Percentiles rank a stretch among this genome's conserved stretches.
These are phyloP conservation scores for Flaveria brownii DNA, from an alignment of 129 eudicot species.

Conservation along the genomic window DNA sequence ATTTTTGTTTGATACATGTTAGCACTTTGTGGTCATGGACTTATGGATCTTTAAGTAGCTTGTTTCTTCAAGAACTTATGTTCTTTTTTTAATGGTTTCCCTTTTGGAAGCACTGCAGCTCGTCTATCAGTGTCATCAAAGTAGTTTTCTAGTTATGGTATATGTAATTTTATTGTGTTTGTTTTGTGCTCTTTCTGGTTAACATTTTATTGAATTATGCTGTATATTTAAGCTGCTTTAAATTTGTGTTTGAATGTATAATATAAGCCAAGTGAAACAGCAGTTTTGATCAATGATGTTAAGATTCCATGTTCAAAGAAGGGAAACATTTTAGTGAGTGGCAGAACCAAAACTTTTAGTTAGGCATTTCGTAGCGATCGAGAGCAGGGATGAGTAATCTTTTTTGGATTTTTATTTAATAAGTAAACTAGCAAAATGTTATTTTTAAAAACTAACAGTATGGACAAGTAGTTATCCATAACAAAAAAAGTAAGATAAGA, in stretches of 20 bases:
- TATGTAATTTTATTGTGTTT: conserved; percentile 1
- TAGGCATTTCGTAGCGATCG: too few relatives aligned
- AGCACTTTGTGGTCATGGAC: neutral
- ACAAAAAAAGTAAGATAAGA: too few relatives aligned
- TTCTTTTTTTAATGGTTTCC: neutral
- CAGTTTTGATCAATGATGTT: neutral
- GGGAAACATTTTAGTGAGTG: too few relatives aligned
- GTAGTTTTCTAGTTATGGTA: neutral
- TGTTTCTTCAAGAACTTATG: neutral
- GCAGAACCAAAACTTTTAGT: too few relatives aligned
- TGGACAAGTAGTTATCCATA: too few relatives aligned
- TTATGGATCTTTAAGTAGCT: neutral
- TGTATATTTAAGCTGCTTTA: neutral
- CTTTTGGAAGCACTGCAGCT: neutral
- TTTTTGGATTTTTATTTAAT: too few relatives aligned
- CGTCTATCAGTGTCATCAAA: conserved; percentile 1
- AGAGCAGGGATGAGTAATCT: too few relatives aligned
- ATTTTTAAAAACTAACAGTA: too few relatives aligned
- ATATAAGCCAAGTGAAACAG: conserved; percentile 9
- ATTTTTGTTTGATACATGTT: neutral
- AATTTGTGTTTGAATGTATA: neutral
- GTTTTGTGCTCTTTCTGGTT: neutral
- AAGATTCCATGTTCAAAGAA: too few relatives aligned
- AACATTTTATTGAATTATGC: neutral
- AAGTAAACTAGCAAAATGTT: too few relatives aligned